These are phyloP conservation scores for Naganishia antarctica DNA, from an alignment of 768 basidiomycete genomes.

Conservation along the genomic window DNA sequence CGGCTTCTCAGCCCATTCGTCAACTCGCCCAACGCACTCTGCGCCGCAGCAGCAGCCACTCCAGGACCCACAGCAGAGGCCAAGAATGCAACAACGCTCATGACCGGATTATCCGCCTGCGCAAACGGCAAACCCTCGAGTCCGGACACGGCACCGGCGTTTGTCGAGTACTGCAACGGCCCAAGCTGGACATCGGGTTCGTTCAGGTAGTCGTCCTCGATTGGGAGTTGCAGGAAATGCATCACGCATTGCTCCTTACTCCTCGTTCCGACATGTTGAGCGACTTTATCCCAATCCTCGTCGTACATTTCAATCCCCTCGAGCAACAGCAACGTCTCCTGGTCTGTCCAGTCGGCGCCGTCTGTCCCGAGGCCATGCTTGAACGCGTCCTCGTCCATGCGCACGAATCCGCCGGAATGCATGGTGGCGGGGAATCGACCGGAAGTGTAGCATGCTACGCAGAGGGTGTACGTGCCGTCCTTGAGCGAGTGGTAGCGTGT, in stretches of 20 bases:
- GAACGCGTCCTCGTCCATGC: conserved; percentile 48
- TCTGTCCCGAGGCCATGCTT: conserved; percentile 50
- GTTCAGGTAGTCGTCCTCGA: conserved; percentile 87
- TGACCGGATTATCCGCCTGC: conserved; percentile 92
- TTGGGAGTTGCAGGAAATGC: conserved; percentile 90
- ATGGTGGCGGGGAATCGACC: conserved; percentile 94
- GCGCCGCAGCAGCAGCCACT: conserved; percentile 89
- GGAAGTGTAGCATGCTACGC: conserved; percentile 86
- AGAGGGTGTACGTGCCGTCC: conserved; percentile 84
- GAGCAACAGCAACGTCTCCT: conserved; percentile 80
- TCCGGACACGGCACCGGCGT: conserved; percentile 53
- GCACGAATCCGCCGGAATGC: conserved; percentile 94
- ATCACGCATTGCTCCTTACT: conserved; percentile 91
- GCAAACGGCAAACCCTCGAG: conserved; percentile 67
- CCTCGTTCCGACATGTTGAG: conserved; percentile 87
- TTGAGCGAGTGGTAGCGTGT: conserved; percentile 89
- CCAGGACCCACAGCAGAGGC: conserved; percentile 78
- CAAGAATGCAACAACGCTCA: conserved; percentile 96
- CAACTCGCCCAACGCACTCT: conserved; percentile 76
- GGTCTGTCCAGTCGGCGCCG: conserved; percentile 74
- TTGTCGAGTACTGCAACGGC: conserved; percentile 42
- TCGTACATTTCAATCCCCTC: conserved; percentile 98
- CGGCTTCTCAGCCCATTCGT: conserved; percentile 57
- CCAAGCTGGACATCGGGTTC: conserved; percentile 48
- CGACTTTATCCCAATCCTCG: conserved; percentile 89